A percentile compares a stretch with the other conserved stretches of the same genome.
Evolutionary conservation across 495 filamentous ascomycete genomes (phyloP).

Genomic region (Neurospora tetrasperma): DNA sequence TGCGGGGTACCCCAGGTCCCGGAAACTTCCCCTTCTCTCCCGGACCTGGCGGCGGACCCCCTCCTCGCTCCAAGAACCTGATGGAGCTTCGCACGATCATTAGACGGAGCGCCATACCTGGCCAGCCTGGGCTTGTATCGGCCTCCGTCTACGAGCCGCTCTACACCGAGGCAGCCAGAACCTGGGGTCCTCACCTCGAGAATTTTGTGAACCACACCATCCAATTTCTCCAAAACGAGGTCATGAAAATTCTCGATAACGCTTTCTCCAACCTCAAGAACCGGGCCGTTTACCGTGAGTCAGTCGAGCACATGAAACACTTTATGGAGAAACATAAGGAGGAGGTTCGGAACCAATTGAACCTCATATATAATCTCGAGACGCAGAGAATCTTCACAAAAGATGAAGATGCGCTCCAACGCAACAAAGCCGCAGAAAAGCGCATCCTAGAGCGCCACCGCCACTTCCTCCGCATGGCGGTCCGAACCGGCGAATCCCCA

Average conservation of each 20-base stretch:
- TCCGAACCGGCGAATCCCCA: conserved; percentile 13
- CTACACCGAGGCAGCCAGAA: conserved; percentile 24
- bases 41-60: not conserved
- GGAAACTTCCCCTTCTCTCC: not conserved
- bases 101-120: conserved; percentile 25
- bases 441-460: conserved; percentile 26
- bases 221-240: conserved; percentile 19
- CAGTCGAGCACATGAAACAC: conserved; percentile 17
- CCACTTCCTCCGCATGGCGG: conserved; percentile 22
- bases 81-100: conserved; percentile 30
- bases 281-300: conserved; percentile 30
- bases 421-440: conserved; percentile 27
- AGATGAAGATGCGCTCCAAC: conserved; percentile 27
- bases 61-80: conserved; percentile 9
- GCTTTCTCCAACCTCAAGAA: conserved; percentile 29
- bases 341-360: conserved; percentile 19
- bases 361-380: conserved; percentile 28
- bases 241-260: conserved; percentile 21
- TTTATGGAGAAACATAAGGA: conserved; percentile 24
- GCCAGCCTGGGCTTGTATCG: conserved; percentile 34
- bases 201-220: conserved; percentile 28
- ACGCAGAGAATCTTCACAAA: conserved; percentile 31
- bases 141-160: conserved; percentile 31
- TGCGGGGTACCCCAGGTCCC: not conserved
- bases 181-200: conserved; percentile 26